phyloP scores from a whole-genome alignment of 75 land plant genomes.

The Picea glauca region DNA sequence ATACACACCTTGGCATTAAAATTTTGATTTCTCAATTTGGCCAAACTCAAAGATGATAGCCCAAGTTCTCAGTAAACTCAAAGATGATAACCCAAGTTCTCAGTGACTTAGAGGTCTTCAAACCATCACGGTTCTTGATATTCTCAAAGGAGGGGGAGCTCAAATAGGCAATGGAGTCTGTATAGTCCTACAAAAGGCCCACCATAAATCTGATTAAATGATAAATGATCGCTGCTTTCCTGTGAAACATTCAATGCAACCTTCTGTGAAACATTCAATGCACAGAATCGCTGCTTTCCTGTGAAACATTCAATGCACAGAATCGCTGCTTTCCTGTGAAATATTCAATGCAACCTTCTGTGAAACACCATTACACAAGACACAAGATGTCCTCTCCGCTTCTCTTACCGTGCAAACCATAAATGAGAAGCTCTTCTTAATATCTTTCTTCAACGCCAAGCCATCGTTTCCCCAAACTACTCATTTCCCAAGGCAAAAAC shows the following conservation, averaged over 20 bases:
- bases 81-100: too few relatives aligned
- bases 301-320: too few relatives aligned
- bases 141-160: neutral
- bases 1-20: too few relatives aligned
- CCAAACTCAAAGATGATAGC: neutral
- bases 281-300: too few relatives aligned
- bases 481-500: neutral
- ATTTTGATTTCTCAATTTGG: neutral
- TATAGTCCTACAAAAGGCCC: neutral
- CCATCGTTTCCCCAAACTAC: neutral
- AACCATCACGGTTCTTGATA: neutral
- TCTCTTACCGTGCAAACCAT: constrained; percentile 1
- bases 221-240: neutral
- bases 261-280: too few relatives aligned
- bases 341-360: neutral
- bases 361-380: too few relatives aligned
- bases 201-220: neutral
- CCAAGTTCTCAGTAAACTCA: neutral
- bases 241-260: neutral
- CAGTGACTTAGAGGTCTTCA: neutral
- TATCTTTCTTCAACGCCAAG: neutral
- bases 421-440: neutral
- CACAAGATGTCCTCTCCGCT: too few relatives aligned
- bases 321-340: neutral
- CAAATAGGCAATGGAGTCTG: neutral